Base-by-base conservation (phyloP, 169 alveolate genomes). In the Theileria annulata region DNA sequence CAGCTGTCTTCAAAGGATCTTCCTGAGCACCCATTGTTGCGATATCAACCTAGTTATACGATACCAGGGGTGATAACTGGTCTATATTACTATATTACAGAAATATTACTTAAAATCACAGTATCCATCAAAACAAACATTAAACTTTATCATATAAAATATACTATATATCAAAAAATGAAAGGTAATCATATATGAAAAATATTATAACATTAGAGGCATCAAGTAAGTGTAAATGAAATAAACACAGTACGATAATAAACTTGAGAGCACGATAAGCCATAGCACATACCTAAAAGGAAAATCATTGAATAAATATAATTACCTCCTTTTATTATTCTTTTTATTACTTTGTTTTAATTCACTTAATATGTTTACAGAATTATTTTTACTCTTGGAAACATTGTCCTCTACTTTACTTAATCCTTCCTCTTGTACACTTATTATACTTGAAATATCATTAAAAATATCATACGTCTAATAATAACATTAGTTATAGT, bases 361-460 rank as follows among this genome's bases (percentile, higher is more conserved):
- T 1, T 42, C 51, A 42, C 51, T 42, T 42, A 42, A 42, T 3
- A 42, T 42, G 3, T 42, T 42, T 42, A 42, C 13, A 42, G 51
- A 42, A 42, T 42, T 42, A 8, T 42, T 42, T 42, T 42, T 42
- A 42, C 51, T 42, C 51, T 42, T 42, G 3, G 51, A 2, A 42
- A 70, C 35, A 68, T 82, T 82, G 25, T 51, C 47, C 69, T 82
- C 89, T 8, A 82, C 51, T 71, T 35, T 30, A 48, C 75, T 78
- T 17, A 82, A 25, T 9, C 89, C 89, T 33, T 79, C 89, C 58
- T 82, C 89, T 70, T 82, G 89, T n/a, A 82, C 81, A 15, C 86
- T 25, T 6, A 82, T 85, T 17, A 82, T 75, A 54, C 86, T 82
- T 12, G 89, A 84, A 23, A 82, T 59, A 37, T 82, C 85, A 35